Conservation (phyloP, 768 basidiomycete genomes). For the Mrakia frigida region DNA sequence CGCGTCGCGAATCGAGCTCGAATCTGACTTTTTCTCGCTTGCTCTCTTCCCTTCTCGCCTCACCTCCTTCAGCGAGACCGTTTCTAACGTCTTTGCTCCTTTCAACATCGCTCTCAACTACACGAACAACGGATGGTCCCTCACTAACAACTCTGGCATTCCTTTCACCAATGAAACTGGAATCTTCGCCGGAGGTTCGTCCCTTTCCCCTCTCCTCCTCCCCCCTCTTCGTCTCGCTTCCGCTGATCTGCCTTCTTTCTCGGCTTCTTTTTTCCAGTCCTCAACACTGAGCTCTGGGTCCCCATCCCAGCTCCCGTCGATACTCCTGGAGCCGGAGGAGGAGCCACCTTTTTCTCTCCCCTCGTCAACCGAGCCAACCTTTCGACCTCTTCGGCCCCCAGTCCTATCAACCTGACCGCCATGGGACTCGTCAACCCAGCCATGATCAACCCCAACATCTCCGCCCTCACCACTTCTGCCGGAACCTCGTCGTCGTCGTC, state of each 20-base stretch:
- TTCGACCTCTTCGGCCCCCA: background rate
- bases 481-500: slow-evolving; percentile 9
- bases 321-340: slow-evolving; percentile 17
- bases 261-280: background rate
- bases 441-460: slow-evolving; percentile 20
- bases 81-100: slow-evolving; percentile 54
- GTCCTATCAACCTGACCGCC: slow-evolving; percentile 15
- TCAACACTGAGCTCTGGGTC: slow-evolving; percentile 8
- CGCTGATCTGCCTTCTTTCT: background rate
- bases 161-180: slow-evolving; percentile 49
- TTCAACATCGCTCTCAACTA: slow-evolving; percentile 49
- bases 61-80: slow-evolving; percentile 38
- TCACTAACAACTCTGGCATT: slow-evolving; percentile 38
- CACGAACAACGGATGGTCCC: slow-evolving; percentile 48
- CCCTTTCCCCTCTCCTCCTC: background rate
- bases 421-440: slow-evolving; percentile 5
- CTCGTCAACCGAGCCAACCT: background rate
- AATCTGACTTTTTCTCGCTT: too few relatives aligned
- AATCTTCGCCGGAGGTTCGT: slow-evolving; percentile 45
- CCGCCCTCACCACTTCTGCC: background rate
- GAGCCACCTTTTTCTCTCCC: slow-evolving; percentile 15
- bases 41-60: background rate
- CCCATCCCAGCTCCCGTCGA: slow-evolving; percentile 18
- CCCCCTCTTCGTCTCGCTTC: background rate
- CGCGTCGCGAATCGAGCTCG: background rate